Conservation (phyloP, 2,329 filamentous ascomycete genomes). For the Chaetothyriales sp. region DNA sequence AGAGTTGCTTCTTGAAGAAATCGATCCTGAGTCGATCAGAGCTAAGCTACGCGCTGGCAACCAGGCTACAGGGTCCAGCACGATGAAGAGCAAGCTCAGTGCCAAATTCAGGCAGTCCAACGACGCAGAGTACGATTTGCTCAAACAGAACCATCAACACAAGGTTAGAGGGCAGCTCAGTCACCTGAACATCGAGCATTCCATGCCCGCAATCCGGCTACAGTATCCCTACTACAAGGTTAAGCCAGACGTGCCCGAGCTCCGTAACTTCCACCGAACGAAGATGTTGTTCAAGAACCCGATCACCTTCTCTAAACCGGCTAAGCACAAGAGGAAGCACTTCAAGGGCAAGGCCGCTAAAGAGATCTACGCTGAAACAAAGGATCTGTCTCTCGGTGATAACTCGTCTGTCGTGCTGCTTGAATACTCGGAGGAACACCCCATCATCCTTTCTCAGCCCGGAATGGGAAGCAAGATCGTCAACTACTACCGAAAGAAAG, state of each 20-base stretch:
- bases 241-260: conserved; percentile 54
- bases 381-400: conserved; percentile 72
- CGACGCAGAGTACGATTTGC: conserved; percentile 82
- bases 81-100: conserved; percentile 40
- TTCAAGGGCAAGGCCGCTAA: conserved; percentile 65
- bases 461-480: conserved; percentile 93
- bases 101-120: conserved; percentile 92
- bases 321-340: conserved; percentile 59
- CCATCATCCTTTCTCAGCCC: conserved; percentile 83
- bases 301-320: conserved; percentile 59
- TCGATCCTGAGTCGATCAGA: conserved; percentile 48
- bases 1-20: conserved; percentile 66
- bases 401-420: conserved; percentile 78
- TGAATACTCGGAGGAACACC: conserved; percentile 91
- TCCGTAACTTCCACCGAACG: conserved; percentile 74
- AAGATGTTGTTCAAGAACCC: conserved; percentile 53
- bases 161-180: conserved; percentile 87
- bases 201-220: conserved; percentile 74
- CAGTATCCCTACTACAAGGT: conserved; percentile 95
- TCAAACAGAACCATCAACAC: conserved; percentile 94
- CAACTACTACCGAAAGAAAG: conserved; percentile 87
- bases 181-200: conserved; percentile 86
- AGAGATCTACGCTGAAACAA: conserved; percentile 63
- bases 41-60: conserved; percentile 24
- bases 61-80: conserved; percentile 44